Conservation (phyloP, 2,329 filamentous ascomycete species). For the Alternaria gaisen region DNA sequence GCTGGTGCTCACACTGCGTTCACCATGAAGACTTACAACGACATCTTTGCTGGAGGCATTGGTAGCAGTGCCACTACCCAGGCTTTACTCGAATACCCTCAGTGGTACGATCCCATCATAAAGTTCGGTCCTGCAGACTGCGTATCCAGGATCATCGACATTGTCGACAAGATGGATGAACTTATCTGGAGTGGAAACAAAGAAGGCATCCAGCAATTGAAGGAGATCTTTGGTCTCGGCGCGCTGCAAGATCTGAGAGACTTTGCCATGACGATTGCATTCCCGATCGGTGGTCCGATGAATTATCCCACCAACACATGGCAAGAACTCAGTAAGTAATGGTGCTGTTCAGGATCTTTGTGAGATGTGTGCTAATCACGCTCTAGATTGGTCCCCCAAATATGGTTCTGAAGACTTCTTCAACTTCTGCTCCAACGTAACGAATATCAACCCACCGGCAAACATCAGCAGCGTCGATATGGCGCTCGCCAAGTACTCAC, state of each 20-base stretch:
- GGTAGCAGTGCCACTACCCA: constrained; percentile 58
- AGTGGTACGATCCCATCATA: constrained; percentile 62
- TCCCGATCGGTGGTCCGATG: constrained; percentile 58
- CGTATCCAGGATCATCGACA: constrained; percentile 58
- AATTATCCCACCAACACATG: constrained; percentile 62
- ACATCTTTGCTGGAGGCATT: constrained; percentile 60
- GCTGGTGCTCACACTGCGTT: constrained; percentile 57
- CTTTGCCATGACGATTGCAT: constrained; percentile 60
- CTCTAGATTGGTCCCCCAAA: constrained; percentile 52
- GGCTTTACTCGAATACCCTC: constrained; percentile 55
- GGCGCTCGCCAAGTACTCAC: constrained; percentile 58
- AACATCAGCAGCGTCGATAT: constrained; percentile 58
- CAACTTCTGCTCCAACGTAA: constrained; percentile 62
- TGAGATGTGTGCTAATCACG: background rate
- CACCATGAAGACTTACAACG: constrained; percentile 57
- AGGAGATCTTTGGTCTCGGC: constrained; percentile 59
- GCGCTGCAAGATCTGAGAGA: constrained; percentile 56
- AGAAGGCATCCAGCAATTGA: constrained; percentile 56
- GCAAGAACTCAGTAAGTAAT: constrained; percentile 58
- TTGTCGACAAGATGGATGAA: constrained; percentile 61
- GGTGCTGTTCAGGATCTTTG: accelerated
- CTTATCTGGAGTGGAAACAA: constrained; percentile 56
- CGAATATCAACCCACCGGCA: constrained; percentile 56
- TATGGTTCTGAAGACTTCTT: constrained; percentile 60
- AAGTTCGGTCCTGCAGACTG: constrained; percentile 61